These are phyloP conservation scores for Mallotus repandus DNA, from an alignment of 441 rosid genomes.

Conservation along the genomic window DNA sequence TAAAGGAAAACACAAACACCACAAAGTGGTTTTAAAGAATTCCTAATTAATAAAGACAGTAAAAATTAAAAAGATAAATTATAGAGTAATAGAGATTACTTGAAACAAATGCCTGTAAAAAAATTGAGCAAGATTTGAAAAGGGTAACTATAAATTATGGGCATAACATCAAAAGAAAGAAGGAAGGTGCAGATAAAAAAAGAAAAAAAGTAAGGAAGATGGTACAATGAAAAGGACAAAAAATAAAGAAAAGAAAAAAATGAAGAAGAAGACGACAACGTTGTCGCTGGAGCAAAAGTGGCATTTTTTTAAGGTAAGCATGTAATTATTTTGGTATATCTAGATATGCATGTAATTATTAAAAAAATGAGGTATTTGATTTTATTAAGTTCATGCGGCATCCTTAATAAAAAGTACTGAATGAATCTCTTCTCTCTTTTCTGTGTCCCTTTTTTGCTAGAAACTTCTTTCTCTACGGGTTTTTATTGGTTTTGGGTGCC, in stretches of 20 bases:
- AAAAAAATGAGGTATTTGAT: no score
- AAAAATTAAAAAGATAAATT: not conserved
- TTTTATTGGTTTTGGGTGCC: no score
- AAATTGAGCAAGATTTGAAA: conserved; percentile 23
- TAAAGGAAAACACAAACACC: not conserved
- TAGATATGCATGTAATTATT: no score
- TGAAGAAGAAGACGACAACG: no score
- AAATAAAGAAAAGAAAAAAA: not conserved
- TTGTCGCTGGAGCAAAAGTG: no score
- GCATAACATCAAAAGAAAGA: not conserved
- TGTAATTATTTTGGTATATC: no score
- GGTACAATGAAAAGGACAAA: not conserved
- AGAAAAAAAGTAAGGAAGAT: conserved; percentile 2
- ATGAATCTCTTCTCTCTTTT: no score
- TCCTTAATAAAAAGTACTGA: no score
- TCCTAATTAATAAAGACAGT: not conserved
- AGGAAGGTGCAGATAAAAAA: not conserved
- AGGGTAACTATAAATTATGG: not conserved
- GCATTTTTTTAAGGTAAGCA: no score
- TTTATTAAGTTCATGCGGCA: no score
- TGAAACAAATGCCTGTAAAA: not conserved
- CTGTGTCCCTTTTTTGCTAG: no score
- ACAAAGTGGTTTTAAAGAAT: conserved; percentile 10
- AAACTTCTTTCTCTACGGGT: no score
- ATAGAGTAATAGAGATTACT: not conserved